Evolutionary conservation across 805 yeast species (phyloP).

Genomic region (Candida ficus): DNA sequence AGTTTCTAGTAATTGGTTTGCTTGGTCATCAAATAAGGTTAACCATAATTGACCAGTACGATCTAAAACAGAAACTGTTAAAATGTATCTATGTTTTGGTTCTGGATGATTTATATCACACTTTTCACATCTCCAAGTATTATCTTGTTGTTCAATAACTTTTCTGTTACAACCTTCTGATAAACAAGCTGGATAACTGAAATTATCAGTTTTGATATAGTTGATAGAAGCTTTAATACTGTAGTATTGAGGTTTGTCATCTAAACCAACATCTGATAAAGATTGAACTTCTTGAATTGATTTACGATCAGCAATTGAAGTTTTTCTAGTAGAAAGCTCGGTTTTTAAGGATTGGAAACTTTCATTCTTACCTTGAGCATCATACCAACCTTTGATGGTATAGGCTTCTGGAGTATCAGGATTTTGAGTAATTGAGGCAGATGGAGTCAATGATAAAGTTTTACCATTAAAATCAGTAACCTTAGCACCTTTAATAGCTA

Average conservation of each 20-base stretch:
- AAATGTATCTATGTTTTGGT: constrained; percentile 76
- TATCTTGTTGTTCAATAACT: constrained; percentile 66
- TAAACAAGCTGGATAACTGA: constrained; percentile 87
- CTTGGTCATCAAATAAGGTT: constrained; percentile 83
- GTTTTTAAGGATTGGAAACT: constrained; percentile 56
- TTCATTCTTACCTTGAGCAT: constrained; percentile 63
- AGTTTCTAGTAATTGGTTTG: constrained; percentile 58
- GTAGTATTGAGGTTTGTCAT: constrained; percentile 78
- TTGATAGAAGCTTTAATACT: constrained; percentile 68
- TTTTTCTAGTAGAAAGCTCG: constrained; percentile 39
- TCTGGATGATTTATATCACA: constrained; percentile 65
- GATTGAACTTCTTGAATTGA: constrained; percentile 60
- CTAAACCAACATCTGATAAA: constrained; percentile 57
- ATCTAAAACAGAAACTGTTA: constrained; percentile 76
- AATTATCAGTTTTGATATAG: constrained; percentile 65
- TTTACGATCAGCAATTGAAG: constrained; percentile 51
- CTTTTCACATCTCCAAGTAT: constrained; percentile 90
- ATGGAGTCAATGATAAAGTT: constrained; percentile 71
- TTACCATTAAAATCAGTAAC: constrained; percentile 88
- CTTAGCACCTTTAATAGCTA: constrained; percentile 88
- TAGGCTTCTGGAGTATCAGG: constrained; percentile 91
- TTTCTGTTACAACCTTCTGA: constrained; percentile 77
- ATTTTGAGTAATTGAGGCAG: constrained; percentile 69
- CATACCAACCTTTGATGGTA: constrained; percentile 92
- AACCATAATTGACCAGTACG: constrained; percentile 81